Evolutionary conservation across 257 asterid species (phyloP).

Genomic region (Fraxinus pennsylvanica): DNA sequence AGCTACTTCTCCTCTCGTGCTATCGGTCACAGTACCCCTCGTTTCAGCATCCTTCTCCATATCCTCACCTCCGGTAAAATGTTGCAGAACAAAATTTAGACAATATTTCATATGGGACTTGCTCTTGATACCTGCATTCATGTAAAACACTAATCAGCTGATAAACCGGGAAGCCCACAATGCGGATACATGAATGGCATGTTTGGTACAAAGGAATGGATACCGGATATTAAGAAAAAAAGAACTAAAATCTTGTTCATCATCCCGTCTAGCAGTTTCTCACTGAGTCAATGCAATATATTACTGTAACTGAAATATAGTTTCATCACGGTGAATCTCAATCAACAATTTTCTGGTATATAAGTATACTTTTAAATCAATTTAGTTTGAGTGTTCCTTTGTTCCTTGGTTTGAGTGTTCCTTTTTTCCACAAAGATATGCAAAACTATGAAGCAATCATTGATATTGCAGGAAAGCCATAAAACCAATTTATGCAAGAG

Average conservation of each 20-base stretch:
- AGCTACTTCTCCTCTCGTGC: background rate
- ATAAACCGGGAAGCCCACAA: background rate
- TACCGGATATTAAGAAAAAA: background rate
- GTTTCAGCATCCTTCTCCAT: background rate
- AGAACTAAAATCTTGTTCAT: background rate
- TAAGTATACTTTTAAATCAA: background rate
- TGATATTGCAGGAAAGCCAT: background rate
- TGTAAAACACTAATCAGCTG: background rate
- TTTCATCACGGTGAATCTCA: background rate
- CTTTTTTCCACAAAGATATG: background rate
- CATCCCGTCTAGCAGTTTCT: too few relatives aligned
- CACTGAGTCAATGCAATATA: background rate
- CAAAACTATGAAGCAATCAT: background rate
- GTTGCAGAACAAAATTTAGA: background rate
- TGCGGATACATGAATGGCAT: too few relatives aligned
- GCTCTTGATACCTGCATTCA: conserved; percentile 76
- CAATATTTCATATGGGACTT: conserved; percentile 58
- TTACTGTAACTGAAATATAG: background rate
- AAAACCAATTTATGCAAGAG: background rate
- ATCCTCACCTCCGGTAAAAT: background rate
- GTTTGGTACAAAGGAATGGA: too few relatives aligned
- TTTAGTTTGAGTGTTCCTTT: background rate
- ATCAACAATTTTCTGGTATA: background rate
- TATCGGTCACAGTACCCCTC: background rate
- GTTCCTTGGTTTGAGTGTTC: background rate